Evolutionary conservation across 2,329 filamentous ascomycete genomes (phyloP).

Genomic region (Monosporascus ibericus): DNA sequence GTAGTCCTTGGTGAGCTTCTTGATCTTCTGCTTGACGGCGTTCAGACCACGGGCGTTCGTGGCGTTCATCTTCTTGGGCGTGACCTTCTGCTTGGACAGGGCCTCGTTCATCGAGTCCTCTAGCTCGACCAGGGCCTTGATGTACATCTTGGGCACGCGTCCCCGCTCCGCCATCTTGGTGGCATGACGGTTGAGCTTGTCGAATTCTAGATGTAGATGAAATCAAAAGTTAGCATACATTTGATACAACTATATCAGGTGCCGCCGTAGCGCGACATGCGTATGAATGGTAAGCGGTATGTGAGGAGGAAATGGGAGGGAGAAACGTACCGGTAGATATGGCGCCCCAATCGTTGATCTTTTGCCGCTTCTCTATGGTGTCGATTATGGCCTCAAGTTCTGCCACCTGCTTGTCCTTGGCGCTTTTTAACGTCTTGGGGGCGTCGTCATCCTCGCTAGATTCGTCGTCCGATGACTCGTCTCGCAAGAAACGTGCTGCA

Average conservation of each 20-base stretch:
- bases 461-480: slow-evolving; percentile 68
- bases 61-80: slow-evolving; percentile 97
- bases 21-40: slow-evolving; percentile 95
- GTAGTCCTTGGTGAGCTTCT: slow-evolving; percentile 98
- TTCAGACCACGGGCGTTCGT: slow-evolving; percentile 91
- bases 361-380: slow-evolving; percentile 91
- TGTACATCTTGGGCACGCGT: slow-evolving; percentile 82
- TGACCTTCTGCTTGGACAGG: slow-evolving; percentile 90
- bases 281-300: too few species aligned
- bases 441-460: slow-evolving; percentile 87
- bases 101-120: slow-evolving; percentile 94
- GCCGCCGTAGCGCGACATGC: too few species aligned
- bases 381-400: slow-evolving; percentile 87
- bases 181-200: slow-evolving; percentile 86
- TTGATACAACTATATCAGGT: not conserved
- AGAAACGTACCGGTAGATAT: slow-evolving; percentile 70
- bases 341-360: slow-evolving; percentile 95
- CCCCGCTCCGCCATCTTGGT: slow-evolving; percentile 70
- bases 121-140: slow-evolving; percentile 87
- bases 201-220: slow-evolving; percentile 60
- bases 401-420: slow-evolving; percentile 94
- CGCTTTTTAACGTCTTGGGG: slow-evolving; percentile 85
- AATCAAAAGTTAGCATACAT: not conserved
- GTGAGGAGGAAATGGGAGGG: not conserved
- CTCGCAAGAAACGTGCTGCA: slow-evolving; percentile 77